Base-by-base conservation (phyloP, 2,329 filamentous ascomycete species). In the Cladosporium velox region DNA sequence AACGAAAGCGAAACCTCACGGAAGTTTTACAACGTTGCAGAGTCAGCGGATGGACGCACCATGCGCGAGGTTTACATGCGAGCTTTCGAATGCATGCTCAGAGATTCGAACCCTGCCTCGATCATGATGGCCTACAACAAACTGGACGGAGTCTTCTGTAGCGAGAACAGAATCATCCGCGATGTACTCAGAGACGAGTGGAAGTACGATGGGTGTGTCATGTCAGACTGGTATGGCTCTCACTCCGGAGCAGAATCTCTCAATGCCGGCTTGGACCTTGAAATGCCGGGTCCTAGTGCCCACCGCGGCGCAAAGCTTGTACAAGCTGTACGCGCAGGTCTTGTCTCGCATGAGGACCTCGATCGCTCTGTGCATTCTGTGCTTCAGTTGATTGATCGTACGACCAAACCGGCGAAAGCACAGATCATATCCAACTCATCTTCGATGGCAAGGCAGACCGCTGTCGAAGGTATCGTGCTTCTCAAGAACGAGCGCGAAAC, bases 181-280 rank as follows among this genome's bases (percentile, higher is more conserved):
- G 32, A 58, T 26, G 34, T 58, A 8, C 30, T 58, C 12, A 38
- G 90, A 65, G 83, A 85, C 1, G 87, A 91, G 73, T 92, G 90
- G 90, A 86, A 88, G 18, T 87, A 89, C 60, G 79, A 80, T 57
- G 77, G 81, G 8, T 70, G 79, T 3, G 77, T 83, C 32, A 87
- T 91, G 85, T 87, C 84, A 21, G 91, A 96, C 76, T 95, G 91
- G 90, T 85, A 87, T 71, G 91, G 90, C 3, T 89, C 91, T 69
- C 90, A 93, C 72, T 82, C 87, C 1, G 89, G 89, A 65, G 86
- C 84, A 3, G 81, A 88, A 28, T 85, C 85, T n/a, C 88, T 91
- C 2, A 82, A 86, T 52, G 90, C 91, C 34, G 91, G 91, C 35
- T 80, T 94, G 35, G 92, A 96, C 77, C 92, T 96, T 88, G 85